Percentiles rank a stretch among this genome's conserved stretches.
These are phyloP conservation scores for Paramecium octaurelia DNA, from an alignment of 73 alveolate species.

Conservation along the genomic window DNA sequence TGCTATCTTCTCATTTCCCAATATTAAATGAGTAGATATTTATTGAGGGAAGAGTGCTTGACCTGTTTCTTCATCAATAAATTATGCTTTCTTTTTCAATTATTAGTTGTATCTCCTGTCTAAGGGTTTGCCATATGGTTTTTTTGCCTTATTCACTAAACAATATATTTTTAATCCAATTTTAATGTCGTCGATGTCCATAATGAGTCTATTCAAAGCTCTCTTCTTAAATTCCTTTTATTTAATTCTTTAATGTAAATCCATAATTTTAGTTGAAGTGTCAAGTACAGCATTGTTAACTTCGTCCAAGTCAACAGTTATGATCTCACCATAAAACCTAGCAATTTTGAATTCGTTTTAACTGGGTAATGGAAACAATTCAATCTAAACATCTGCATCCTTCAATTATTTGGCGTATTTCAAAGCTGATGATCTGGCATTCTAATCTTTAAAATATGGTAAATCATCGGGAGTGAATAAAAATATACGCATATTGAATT, in stretches of 20 bases:
- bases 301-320: slow-evolving; percentile 91
- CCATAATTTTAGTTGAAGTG: slow-evolving; percentile 54
- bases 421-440: slow-evolving; percentile 66
- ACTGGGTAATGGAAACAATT: slow-evolving; percentile 91
- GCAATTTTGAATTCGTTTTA: slow-evolving; percentile 83
- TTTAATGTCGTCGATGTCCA: slow-evolving; percentile 64
- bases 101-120: slow-evolving; percentile 86
- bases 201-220: slow-evolving; percentile 51
- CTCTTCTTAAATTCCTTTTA: slow-evolving; percentile 66
- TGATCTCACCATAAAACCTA: slow-evolving; percentile 84
- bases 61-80: slow-evolving; percentile 91
- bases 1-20: slow-evolving; percentile 90
- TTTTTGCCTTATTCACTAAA: slow-evolving; percentile 76
- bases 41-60: slow-evolving; percentile 87
- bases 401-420: slow-evolving; percentile 90
- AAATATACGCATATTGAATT: slow-evolving; percentile 89
- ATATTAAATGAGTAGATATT: slow-evolving; percentile 86
- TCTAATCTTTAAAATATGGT: slow-evolving; percentile 76
- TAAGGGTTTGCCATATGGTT: slow-evolving; percentile 85
- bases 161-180: slow-evolving; percentile 90
- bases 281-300: slow-evolving; percentile 52
- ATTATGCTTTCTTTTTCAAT: slow-evolving; percentile 76
- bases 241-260: slow-evolving; percentile 68
- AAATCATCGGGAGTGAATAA: slow-evolving; percentile 96
- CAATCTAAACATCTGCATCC: slow-evolving; percentile 89